These are phyloP conservation scores for Berkeleyomyces rouxiae DNA, from an alignment of 2,329 filamentous ascomycete species.

Conservation along the genomic window DNA sequence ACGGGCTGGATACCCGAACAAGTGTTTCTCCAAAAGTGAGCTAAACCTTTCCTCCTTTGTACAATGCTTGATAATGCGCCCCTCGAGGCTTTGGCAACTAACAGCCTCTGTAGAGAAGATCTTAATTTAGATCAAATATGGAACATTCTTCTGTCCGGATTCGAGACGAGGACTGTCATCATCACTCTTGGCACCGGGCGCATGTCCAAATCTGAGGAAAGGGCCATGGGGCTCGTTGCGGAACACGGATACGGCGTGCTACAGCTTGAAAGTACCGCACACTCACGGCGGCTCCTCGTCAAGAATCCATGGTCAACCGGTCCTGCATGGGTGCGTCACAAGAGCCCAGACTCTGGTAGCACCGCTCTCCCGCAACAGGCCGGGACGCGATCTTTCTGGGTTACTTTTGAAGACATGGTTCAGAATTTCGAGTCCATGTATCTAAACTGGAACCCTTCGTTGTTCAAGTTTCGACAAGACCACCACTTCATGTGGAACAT, in stretches of 20 bases:
- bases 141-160: slow-evolving; percentile 58
- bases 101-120: slow-evolving; percentile 42
- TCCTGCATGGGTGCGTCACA: slow-evolving; percentile 9
- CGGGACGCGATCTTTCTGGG: slow-evolving; percentile 55
- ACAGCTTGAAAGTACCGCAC: slow-evolving; percentile 48
- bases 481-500: slow-evolving; percentile 76
- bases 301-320: slow-evolving; percentile 95
- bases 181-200: slow-evolving; percentile 82
- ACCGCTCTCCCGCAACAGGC: slow-evolving; percentile 31
- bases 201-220: slow-evolving; percentile 60
- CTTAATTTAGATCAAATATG: slow-evolving; percentile 61
- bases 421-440: slow-evolving; percentile 94
- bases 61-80: neutral
- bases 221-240: slow-evolving; percentile 63
- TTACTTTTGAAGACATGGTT: slow-evolving; percentile 68
- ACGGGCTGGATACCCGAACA: slow-evolving; percentile 97
- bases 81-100: neutral
- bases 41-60: neutral
- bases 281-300: slow-evolving; percentile 54
- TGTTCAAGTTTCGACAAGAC: slow-evolving; percentile 71
- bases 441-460: slow-evolving; percentile 84
- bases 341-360: neutral
- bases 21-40: slow-evolving; percentile 63
- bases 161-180: slow-evolving; percentile 63
- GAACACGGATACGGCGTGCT: slow-evolving; percentile 92